Conservation (phyloP, 2,329 filamentous ascomycete species). For the Beauveria pseudobassiana region DNA sequence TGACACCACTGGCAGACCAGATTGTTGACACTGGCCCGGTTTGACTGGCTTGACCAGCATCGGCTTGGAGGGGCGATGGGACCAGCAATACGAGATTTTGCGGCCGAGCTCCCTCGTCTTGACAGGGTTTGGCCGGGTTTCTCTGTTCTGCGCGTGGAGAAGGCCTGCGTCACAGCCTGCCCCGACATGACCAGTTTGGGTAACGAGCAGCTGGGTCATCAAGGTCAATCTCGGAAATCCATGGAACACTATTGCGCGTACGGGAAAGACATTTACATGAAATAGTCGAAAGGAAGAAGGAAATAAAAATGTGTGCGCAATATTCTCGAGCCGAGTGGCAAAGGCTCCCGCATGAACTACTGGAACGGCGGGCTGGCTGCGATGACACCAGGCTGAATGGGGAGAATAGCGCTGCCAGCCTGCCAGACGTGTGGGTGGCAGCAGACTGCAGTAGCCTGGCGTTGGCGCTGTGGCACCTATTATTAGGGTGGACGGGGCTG, state of each 20-base stretch:
- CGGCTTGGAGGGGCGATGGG: neutral
- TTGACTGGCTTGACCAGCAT: neutral
- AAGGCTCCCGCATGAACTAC: constrained; percentile 10
- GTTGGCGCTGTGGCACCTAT: neutral
- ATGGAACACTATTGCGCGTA: neutral
- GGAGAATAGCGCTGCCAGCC: neutral
- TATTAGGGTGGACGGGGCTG: neutral
- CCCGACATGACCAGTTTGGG: neutral
- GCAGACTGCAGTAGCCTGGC: neutral
- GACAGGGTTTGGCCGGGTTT: neutral
- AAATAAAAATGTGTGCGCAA: neutral
- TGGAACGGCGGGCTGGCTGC: constrained; percentile 1
- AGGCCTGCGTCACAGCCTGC: neutral
- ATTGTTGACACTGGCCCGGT: too few species aligned
- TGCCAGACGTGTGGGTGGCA: neutral
- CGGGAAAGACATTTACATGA: neutral
- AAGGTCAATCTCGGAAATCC: neutral
- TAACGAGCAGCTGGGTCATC: neutral
- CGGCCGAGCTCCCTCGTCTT: neutral
- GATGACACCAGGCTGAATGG: neutral
- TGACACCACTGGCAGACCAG: neutral
- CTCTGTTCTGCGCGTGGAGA: neutral
- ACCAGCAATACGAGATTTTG: constrained; percentile 11
- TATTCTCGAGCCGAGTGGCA: constrained; percentile 7
- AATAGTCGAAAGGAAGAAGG: neutral